Percentiles rank a stretch among this genome's conserved stretches.
Evolutionary conservation across 805 yeast genomes (phyloP).

Genomic region (Candida sphagnicola): DNA sequence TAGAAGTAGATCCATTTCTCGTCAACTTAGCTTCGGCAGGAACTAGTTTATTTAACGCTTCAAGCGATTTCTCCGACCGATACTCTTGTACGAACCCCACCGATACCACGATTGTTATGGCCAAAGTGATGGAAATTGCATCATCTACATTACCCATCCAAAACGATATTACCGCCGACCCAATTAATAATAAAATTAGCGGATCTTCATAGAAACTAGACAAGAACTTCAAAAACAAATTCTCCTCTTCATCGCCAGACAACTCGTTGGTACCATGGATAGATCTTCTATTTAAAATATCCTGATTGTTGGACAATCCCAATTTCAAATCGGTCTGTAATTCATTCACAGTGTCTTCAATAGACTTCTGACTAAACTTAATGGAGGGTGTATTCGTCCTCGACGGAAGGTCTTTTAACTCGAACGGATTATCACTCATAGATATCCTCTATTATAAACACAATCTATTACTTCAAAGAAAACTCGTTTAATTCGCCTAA

Average conservation of each 20-base stretch:
- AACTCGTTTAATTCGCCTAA: no score
- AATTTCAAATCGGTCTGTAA: conserved; percentile 54
- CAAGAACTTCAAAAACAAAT: conserved; percentile 64
- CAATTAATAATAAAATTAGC: conserved; percentile 79
- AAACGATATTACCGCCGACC: conserved; percentile 83
- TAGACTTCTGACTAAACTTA: conserved; percentile 55
- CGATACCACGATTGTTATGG: conserved; percentile 87
- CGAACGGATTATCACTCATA: conserved; percentile 42
- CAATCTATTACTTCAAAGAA: background rate
- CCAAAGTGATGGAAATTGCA: conserved; percentile 89
- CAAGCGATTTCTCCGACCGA: conserved; percentile 89
- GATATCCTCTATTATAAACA: background rate
- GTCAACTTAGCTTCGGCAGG: conserved; percentile 96
- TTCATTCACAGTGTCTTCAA: conserved; percentile 60
- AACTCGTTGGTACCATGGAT: conserved; percentile 83
- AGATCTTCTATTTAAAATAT: conserved; percentile 64
- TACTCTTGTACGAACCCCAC: conserved; percentile 98
- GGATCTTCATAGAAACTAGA: conserved; percentile 88
- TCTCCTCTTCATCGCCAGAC: conserved; percentile 71
- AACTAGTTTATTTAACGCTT: conserved; percentile 86
- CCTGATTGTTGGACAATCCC: conserved; percentile 71
- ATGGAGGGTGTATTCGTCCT: conserved; percentile 53
- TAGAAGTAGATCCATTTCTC: conserved; percentile 71
- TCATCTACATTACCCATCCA: conserved; percentile 96
- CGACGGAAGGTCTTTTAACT: conserved; percentile 13